A percentile compares a stretch with the other conserved stretches of the same genome.
Conservation (phyloP, 1,284 basidiomycete genomes). For the Lentinula novae-zelandiae region DNA sequence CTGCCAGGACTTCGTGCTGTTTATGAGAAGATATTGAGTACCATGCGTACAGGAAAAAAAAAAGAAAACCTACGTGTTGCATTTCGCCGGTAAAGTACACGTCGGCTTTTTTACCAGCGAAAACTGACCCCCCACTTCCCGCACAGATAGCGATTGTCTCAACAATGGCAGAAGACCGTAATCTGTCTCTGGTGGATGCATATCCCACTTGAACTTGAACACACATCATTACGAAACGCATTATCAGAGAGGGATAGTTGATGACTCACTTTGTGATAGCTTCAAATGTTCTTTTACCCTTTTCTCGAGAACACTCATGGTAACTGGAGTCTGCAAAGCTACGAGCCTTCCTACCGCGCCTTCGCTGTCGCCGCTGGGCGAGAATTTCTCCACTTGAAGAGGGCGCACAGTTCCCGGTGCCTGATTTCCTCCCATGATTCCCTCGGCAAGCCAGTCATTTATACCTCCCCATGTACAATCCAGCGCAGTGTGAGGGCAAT, state of each 20-base stretch:
- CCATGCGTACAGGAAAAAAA: slow-evolving; percentile 7
- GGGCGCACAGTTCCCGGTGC: slow-evolving; percentile 26
- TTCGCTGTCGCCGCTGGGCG: slow-evolving; percentile 31
- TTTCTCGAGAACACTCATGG: slow-evolving; percentile 55
- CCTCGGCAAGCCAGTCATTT: slow-evolving; percentile 77
- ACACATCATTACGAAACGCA: background rate
- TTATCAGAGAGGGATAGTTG: background rate
- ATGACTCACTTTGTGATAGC: slow-evolving; percentile 53
- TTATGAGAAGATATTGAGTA: background rate
- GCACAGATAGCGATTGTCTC: slow-evolving; percentile 79
- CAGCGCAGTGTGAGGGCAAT: slow-evolving; percentile 84
- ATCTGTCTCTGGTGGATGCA: slow-evolving; percentile 27
- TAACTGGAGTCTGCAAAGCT: slow-evolving; percentile 50
- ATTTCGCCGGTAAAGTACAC: slow-evolving; percentile 92
- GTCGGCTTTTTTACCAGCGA: slow-evolving; percentile 70
- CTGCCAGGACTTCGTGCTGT: slow-evolving; percentile 82
- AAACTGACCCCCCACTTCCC: slow-evolving; percentile 76
- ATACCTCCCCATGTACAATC: slow-evolving; percentile 83
- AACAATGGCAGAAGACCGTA: slow-evolving; percentile 26
- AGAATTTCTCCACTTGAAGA: slow-evolving; percentile 36
- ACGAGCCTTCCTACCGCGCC: slow-evolving; percentile 73
- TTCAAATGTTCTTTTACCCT: slow-evolving; percentile 70
- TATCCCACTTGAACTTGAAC: slow-evolving; percentile 73
- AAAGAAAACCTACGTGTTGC: slow-evolving; percentile 61
- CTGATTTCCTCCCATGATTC: slow-evolving; percentile 26